phyloP scores from a whole-genome alignment of 2,329 filamentous ascomycete species.

The Cercospora brassicicola region DNA sequence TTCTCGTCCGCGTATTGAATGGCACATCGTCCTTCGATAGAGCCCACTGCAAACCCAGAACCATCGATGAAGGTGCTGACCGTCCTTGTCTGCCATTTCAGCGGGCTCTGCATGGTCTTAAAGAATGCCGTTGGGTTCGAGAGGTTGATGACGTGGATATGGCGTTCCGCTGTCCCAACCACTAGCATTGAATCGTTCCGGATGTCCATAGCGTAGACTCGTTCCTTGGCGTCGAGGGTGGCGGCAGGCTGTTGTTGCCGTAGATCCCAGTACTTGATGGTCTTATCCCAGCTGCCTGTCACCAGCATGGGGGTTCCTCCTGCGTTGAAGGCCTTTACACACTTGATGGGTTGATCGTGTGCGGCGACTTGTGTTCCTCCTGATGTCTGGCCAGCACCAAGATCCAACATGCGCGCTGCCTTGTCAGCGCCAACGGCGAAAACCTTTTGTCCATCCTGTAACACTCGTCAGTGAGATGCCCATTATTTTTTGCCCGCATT shows the following conservation, averaged over 20 bases:
- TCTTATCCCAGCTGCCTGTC: constrained; percentile 91
- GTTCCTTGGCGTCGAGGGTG: constrained; percentile 68
- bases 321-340: constrained; percentile 63
- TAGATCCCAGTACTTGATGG: constrained; percentile 85
- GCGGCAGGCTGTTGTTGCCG: constrained; percentile 65
- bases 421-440: constrained; percentile 89
- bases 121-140: constrained; percentile 86
- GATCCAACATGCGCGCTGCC: constrained; percentile 81
- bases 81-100: constrained; percentile 97
- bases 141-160: constrained; percentile 93
- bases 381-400: constrained; percentile 56
- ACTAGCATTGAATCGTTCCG: constrained; percentile 74
- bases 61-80: constrained; percentile 94
- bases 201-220: constrained; percentile 89
- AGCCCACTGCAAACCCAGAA: constrained; percentile 88
- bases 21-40: constrained; percentile 93
- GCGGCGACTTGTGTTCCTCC: constrained; percentile 66
- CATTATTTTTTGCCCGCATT: not conserved
- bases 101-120: constrained; percentile 91
- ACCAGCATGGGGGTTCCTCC: constrained; percentile 77
- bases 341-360: constrained; percentile 80
- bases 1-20: constrained; percentile 99
- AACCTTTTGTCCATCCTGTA: constrained; percentile 83
- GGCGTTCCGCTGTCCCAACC: constrained; percentile 87
- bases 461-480: not conserved